Base-by-base conservation (phyloP, 2,329 filamentous ascomycete genomes). In the Alternaria metachromatica region DNA sequence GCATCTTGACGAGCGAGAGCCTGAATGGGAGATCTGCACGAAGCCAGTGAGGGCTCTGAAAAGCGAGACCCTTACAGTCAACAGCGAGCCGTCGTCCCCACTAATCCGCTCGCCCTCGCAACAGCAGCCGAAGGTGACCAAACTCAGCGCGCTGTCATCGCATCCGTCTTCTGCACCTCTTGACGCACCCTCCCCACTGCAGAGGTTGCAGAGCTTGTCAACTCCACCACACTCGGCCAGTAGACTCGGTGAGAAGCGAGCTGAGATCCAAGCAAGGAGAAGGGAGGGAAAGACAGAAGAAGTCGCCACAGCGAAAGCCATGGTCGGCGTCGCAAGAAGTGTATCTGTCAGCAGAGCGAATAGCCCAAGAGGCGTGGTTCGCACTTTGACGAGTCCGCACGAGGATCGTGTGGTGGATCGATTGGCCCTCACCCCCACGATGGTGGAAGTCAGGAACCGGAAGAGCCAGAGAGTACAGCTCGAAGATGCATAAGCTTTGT, bases 361-460 rank as follows among this genome's bases (percentile, higher is more conserved):
- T 15, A 72, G 60, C 55, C 74, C 64, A 26, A 68, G 72, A 15
- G 60, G 69, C 9, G 50, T 77, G 20, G 60, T 72, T 26, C 66
- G 11, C 59, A 67, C 44, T 6, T 45, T 61, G 15, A 46, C 44
- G 41, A 71, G 51, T 54, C 60, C 58, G 25, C 58, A 53, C 15
- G 54, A 65, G 9, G 75, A 75, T 50, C 65, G 71, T 12, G 41
- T 78, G 30, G 70, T 75, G 5, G 76, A 78, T 6, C 62, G 62
- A 21, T 70, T 72, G 56, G 64, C 71, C 15, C 68, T 80, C 5
- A 79, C 74, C 28, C 78, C 78, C 13, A 80, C 73, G 3, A 65
- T 80, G 64, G 78, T 80, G 6, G 76, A 80, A 50, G 69, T 80
- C 37, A 72, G 71, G 63, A 78, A 79, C 30, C 66, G 77, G 12